Evolutionary conservation across 352 stramenopile species (phyloP), one percentile per base, ranked within the genome.

Genomic region (Phytopythium aichiense): DNA sequence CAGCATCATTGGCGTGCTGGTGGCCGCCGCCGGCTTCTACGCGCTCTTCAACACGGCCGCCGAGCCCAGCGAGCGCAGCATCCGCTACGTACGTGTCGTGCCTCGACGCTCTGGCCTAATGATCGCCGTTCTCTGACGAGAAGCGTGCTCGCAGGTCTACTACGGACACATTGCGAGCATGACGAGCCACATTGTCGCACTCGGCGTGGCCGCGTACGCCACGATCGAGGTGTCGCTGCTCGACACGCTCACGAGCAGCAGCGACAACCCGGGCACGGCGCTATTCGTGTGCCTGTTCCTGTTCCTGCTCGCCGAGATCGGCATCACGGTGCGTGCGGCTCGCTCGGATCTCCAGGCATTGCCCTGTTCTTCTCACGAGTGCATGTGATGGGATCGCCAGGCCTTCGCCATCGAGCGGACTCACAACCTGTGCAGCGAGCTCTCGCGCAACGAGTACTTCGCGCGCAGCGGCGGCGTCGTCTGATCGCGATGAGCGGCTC

Each of bases 381-480:
- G 28, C 56, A 58, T 56, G 31, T 12, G 20, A 11, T 35, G 38
- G 28, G 8, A 46, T 2, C 48, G 4, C 45, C 50, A 92, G 78
- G 70, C 66, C 4, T 86, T 85, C 42, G 66, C 67, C 35, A 82
- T 89, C 53, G 71, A 80, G 67, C 69, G 77, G 31, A 72, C 66
- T 43, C 65, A 79, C 63, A 83, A 80, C 30, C 66, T 92, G n/a
- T 79, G 79, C 60, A 74, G 78, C n/a, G 82, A 92, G 71, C 74
- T 92, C 58, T 64, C 71, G n/a, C 78, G 82, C 35, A 89, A 92
- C 66, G 81, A 83, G 18, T 84, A 87, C 56, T 84, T 87, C 61
- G 43, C 74, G 33, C 74, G 76, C 52, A 73, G 74, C 48, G 67
- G 76, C 31, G 54, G 52, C 6, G 33, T 15, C 53, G 35, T 54